phyloP scores from a whole-genome alignment of 192 early-diverging fungal species.

The Lunasporangiospora selenospora region DNA sequence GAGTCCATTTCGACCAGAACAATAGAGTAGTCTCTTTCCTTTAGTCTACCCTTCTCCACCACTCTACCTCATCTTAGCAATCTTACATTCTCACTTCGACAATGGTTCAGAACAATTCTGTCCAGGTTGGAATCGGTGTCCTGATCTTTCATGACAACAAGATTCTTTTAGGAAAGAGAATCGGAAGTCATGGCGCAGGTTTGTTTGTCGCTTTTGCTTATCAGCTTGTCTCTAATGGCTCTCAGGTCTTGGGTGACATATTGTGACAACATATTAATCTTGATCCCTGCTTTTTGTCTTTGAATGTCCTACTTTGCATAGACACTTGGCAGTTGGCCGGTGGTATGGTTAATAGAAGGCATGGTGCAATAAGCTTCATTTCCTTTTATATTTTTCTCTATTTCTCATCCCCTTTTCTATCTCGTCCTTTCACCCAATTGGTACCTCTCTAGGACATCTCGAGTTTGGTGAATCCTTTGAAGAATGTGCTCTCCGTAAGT shows the following conservation, averaged over 20 bases:
- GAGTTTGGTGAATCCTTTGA: slow-evolving; percentile 62
- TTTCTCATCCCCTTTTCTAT: not conserved
- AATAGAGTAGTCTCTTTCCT: no score
- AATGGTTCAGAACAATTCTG: no score
- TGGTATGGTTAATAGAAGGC: slow-evolving; percentile 23
- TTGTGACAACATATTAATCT: no score
- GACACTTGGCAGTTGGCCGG: slow-evolving; percentile 59
- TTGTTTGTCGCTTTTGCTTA: slow-evolving; percentile 10
- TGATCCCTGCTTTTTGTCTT: not conserved
- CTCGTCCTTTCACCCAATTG: no score
- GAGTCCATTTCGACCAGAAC: no score
- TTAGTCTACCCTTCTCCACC: no score
- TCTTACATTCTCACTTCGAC: no score
- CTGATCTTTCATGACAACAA: slow-evolving; percentile 24
- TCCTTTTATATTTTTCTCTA: not conserved
- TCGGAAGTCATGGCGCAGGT: slow-evolving; percentile 63
- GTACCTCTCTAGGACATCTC: slow-evolving; percentile 53
- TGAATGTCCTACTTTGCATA: not conserved
- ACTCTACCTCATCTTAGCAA: no score
- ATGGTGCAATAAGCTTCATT: not conserved
- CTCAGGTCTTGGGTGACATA: no score
- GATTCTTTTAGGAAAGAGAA: slow-evolving; percentile 61
- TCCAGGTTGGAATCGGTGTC: slow-evolving; percentile 42
- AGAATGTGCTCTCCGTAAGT: slow-evolving; percentile 57
- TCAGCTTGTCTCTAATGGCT: no score